These are phyloP conservation scores for Combretum micranthum DNA, from an alignment of 345 rosid species.

Conservation along the genomic window DNA sequence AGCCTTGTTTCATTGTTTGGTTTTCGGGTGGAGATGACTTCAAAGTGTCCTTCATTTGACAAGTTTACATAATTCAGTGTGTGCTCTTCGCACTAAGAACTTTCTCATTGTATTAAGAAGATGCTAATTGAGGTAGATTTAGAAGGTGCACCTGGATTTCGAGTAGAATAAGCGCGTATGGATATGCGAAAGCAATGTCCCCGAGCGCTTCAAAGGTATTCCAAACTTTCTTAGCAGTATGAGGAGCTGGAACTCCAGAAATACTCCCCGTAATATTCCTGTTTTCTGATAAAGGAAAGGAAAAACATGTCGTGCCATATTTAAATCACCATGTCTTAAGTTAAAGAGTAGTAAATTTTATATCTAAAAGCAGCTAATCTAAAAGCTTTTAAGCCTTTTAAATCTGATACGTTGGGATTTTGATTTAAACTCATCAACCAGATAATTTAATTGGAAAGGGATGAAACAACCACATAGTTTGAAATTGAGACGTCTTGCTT, in stretches of 20 bases:
- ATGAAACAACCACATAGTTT: too few species aligned
- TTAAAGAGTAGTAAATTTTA: too few species aligned
- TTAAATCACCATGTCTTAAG: too few species aligned
- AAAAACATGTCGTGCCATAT: too few species aligned
- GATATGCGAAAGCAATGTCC: conserved; percentile 60
- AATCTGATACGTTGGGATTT: too few species aligned
- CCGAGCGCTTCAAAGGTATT: conserved; percentile 48
- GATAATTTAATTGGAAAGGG: too few species aligned
- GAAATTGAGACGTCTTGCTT: too few species aligned
- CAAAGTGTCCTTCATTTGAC: conserved; percentile 27
- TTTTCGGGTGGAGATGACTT: conserved; percentile 33
- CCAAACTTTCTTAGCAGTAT: conserved; percentile 30
- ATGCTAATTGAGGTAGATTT: neutral
- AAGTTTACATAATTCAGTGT: conserved; percentile 18
- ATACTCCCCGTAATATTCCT: conserved; percentile 43
- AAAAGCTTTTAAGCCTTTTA: too few species aligned
- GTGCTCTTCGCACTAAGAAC: conserved; percentile 13
- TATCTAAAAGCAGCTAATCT: too few species aligned
- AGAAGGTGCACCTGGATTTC: conserved; percentile 49
- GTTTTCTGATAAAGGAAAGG: conserved; percentile 12
- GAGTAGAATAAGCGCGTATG: conserved; percentile 44
- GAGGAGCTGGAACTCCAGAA: conserved; percentile 34
- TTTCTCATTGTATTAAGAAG: neutral
- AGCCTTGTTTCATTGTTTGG: conserved; percentile 32
- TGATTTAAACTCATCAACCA: too few species aligned